Base-by-base conservation (phyloP, 2,329 filamentous ascomycete genomes). In the Aphanoascus verrucosus region DNA sequence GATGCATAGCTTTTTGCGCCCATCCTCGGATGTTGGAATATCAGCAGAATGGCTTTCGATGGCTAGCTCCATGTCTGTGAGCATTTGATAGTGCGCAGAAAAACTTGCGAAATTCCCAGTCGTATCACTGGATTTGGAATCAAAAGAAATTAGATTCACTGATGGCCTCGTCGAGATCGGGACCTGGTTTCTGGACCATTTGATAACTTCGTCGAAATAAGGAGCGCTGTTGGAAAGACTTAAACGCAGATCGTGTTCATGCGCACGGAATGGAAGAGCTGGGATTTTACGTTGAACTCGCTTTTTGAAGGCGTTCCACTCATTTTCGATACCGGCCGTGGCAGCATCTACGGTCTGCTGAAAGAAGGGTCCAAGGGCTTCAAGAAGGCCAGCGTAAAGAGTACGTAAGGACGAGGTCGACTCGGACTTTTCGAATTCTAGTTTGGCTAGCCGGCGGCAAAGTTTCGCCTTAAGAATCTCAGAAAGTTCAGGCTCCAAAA, bases 401-500 rank as follows among this genome's bases (percentile, higher is more conserved):
- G 14, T 28, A 23, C 28, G 38, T 15, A 35, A 1, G 5, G 6
- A 5, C 8, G 49, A 11, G 38, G 11, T n/a, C 12, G 54, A 34
- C 55, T 54, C 52, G 1, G 20, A 5, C 23, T 35, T 51, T 1
- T 51, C 49, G 7, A 37, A 12, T 11, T 55, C 51, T 2, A 77
- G 56, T 54, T 77, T 77, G 9, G 61, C 58, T 0, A 69, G 53
- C 0, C 74, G 69, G 11, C 70, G 62, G 2, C 63, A 60, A 8
- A 77, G 45, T 52, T 77, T 78, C 2, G 69, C 64, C 7, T 56
- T 65, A 66, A 76, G 74, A 5, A 60, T 54, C 34, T 64, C 66
- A 0, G 75, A 11, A 0, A 67, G 12, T 5, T 72, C 67, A 9
- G 19, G 28, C 7, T 50, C 17, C 12, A 49, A 47, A n/a, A 12